These are phyloP conservation scores for Pilaira anomala DNA, from an alignment of 192 early-diverging fungal species.

Conservation along the genomic window DNA sequence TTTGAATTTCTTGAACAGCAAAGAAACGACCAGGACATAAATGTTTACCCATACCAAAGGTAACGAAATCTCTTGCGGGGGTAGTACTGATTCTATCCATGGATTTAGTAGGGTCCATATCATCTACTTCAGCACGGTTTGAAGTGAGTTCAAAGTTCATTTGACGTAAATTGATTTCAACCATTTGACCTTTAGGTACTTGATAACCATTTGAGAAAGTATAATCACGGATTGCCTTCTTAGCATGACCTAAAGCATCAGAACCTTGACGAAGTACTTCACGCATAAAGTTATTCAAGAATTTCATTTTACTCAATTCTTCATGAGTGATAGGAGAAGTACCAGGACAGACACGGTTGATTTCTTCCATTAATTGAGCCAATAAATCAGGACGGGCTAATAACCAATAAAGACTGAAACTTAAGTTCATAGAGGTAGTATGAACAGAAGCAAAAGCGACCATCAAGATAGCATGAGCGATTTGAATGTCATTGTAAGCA, in stretches of 20 bases:
- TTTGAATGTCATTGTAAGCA: neutral
- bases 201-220: conserved; percentile 21
- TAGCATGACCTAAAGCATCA: conserved; percentile 7
- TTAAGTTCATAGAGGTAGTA: conserved; percentile 14
- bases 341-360: conserved; percentile 7
- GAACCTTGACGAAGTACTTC: conserved; percentile 22
- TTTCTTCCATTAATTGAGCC: conserved; percentile 12
- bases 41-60: conserved; percentile 24
- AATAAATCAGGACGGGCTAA: conserved; percentile 21
- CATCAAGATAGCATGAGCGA: conserved; percentile 18
- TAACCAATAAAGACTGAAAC: conserved; percentile 23
- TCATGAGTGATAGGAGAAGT: conserved; percentile 14
- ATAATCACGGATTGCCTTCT: conserved; percentile 20
- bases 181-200: conserved; percentile 20
- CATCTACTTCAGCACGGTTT: conserved; percentile 1
- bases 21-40: conserved; percentile 32
- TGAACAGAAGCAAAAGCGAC: conserved; percentile 31
- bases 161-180: conserved; percentile 11
- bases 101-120: conserved; percentile 14
- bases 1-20: conserved; percentile 31
- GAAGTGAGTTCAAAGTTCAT: conserved; percentile 16
- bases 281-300: conserved; percentile 21
- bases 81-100: conserved; percentile 4
- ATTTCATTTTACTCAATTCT: conserved; percentile 18
- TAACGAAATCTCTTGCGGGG: conserved; percentile 14